A percentile compares a stretch with the other conserved stretches of the same genome.
phyloP scores from a whole-genome alignment of 2,329 filamentous ascomycete genomes.

The Neonectria sp. region DNA sequence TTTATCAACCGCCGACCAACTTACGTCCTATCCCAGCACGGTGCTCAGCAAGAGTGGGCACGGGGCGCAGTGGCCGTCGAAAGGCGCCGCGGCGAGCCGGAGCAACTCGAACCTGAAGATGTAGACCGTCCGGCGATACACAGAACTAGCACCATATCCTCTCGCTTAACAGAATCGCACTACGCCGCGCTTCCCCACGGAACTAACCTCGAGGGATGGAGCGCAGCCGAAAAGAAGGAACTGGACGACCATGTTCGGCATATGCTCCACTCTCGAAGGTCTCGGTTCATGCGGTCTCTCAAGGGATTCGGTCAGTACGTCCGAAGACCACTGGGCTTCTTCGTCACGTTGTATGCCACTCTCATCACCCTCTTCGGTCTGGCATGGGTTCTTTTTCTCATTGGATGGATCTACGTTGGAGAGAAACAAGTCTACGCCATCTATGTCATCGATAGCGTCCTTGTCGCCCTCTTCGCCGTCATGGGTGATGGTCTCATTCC shows the following conservation, averaged over 20 bases:
- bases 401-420: slow-evolving; percentile 90
- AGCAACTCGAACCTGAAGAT: slow-evolving; percentile 13
- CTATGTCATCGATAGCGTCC: slow-evolving; percentile 79
- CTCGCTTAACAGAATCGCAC: slow-evolving; percentile 76
- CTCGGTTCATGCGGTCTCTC: slow-evolving; percentile 84
- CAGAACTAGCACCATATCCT: slow-evolving; percentile 74
- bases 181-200: slow-evolving; percentile 87
- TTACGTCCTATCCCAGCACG: slow-evolving; percentile 76
- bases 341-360: slow-evolving; percentile 87
- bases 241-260: slow-evolving; percentile 90
- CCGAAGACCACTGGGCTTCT: slow-evolving; percentile 81
- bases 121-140: slow-evolving; percentile 48
- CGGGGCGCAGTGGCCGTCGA: slow-evolving; percentile 38
- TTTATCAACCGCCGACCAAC: slow-evolving; percentile 84
- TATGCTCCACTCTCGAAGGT: slow-evolving; percentile 86
- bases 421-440: slow-evolving; percentile 78
- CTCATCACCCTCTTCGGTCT: slow-evolving; percentile 89
- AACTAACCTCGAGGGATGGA: slow-evolving; percentile 81
- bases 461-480: slow-evolving; percentile 79
- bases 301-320: slow-evolving; percentile 88
- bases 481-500: slow-evolving; percentile 81
- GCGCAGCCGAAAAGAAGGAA: slow-evolving; percentile 78
- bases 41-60: slow-evolving; percentile 45
- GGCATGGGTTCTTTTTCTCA: slow-evolving; percentile 92
- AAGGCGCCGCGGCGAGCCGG: slow-evolving; percentile 29